Evolutionary conservation across 202 grass and related monocot species (phyloP), one percentile per base, ranked within the genome.

Genomic region (Bolboschoenoplectus hybrid): DNA sequence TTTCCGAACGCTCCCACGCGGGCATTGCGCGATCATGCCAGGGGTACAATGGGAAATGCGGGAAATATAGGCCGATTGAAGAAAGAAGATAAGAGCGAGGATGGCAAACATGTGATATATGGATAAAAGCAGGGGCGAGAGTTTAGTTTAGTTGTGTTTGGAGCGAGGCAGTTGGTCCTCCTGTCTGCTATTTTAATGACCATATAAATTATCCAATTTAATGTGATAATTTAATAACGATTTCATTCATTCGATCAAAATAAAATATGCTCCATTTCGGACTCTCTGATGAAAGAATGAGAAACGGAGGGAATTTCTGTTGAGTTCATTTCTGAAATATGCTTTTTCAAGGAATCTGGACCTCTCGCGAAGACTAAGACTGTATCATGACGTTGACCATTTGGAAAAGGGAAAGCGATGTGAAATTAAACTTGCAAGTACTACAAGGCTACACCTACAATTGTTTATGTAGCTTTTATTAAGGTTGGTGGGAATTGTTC

Each of bases 61-160:
- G 26, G 26, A 26, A 26, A 26, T 26, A 26, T 26, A 26, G 26
- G 26, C 26, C 26, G 26, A 26, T 26, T 26, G 26, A 26, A 26
- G 26, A 26, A 26, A 26, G 26, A 84, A 70, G 81, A 84, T 84
- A 84, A 84, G 81, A 84, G 26, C 64, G 26, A 70, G 47, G 7
- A 14, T 84, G 81, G 62, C 64, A 83, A 17, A 11, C 5, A 12
- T 71, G 81, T 84, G 68, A 84, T 84, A 70, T 67, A 2, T 41
- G 32, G 5, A 51, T 36, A 41, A 38, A 41, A 16, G 3, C 8
- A 52, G 34, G 81, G 43, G 44, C 44, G 16, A 36, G 9, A 68
- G 60, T 83, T 7, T 26, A 26, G 26, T 26, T 26, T 26, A 26
- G 26, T 67, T 69, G 3, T 35, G 39, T 84, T 70, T 26, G 6